phyloP scores from a whole-genome alignment of 306 rosid species.

The Cicer arietinum region DNA sequence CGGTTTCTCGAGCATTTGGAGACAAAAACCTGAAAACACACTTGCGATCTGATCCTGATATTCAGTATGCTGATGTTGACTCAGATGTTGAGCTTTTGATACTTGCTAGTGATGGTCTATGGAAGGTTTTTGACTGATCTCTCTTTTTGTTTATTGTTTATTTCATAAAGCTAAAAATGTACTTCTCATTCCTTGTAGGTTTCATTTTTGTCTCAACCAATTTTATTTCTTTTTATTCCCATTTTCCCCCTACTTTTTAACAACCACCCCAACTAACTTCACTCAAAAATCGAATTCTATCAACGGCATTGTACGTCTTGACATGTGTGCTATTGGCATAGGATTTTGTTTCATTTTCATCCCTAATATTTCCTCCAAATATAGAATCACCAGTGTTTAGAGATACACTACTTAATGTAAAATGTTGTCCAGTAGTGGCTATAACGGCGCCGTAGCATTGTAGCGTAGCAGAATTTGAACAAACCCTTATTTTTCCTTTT shows the following conservation, averaged over 20 bases:
- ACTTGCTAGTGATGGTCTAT: constrained; percentile 86
- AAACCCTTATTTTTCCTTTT: background rate
- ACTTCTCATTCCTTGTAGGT: background rate
- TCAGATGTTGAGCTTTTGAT: constrained; percentile 65
- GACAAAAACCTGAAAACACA: constrained; percentile 89
- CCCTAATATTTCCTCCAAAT: too few relatives aligned
- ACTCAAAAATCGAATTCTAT: too few relatives aligned
- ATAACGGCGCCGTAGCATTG: background rate
- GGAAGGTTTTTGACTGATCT: constrained; percentile 62
- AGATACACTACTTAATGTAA: too few relatives aligned
- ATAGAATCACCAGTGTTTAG: too few relatives aligned
- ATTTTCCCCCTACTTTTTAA: too few relatives aligned
- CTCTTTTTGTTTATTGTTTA: constrained; percentile 23
- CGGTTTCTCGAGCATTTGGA: constrained; percentile 94
- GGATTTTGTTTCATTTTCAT: too few relatives aligned
- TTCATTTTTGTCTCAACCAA: background rate
- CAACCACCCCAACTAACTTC: too few relatives aligned
- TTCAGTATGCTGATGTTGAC: constrained; percentile 50
- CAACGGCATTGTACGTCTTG: too few relatives aligned
- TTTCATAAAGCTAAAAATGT: constrained; percentile 17
- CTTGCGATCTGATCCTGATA: constrained; percentile 83
- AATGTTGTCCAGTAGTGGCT: background rate
- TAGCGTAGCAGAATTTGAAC: background rate
- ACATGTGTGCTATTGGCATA: too few relatives aligned
- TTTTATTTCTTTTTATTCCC: too few relatives aligned